These are phyloP conservation scores for Nicotiana attenuata DNA, from an alignment of 257 asterid species.

Conservation along the genomic window DNA sequence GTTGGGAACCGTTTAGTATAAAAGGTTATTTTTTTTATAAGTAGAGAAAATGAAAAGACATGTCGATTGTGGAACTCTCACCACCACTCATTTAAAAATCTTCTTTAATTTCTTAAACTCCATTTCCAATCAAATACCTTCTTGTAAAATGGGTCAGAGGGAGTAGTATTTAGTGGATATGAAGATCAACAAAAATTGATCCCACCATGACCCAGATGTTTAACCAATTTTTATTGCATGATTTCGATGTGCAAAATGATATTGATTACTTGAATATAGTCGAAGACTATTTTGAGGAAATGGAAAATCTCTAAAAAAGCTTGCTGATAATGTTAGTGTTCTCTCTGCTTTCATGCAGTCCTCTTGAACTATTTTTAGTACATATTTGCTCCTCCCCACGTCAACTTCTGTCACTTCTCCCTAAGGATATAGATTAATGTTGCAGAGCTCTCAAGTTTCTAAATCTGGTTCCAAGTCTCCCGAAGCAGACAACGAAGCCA, in stretches of 20 bases:
- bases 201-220: neutral
- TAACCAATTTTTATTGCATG: neutral
- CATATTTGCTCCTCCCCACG: neutral
- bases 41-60: too few species aligned
- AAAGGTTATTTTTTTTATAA: too few species aligned
- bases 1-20: too few species aligned
- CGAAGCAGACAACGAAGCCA: conserved; percentile 26
- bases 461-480: conserved; percentile 35
- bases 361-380: neutral
- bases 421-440: neutral
- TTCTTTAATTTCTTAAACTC: too few species aligned
- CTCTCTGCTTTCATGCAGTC: neutral
- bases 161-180: neutral
- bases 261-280: neutral
- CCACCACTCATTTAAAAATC: too few species aligned
- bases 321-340: neutral
- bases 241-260: neutral
- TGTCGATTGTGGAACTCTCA: too few species aligned
- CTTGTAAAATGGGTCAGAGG: too few species aligned
- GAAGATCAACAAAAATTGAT: neutral
- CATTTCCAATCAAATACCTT: too few species aligned
- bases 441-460: neutral
- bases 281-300: neutral
- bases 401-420: neutral
- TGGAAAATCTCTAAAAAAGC: neutral